Base-by-base conservation (phyloP, 805 yeast species). In the Lipomyces kockii region DNA sequence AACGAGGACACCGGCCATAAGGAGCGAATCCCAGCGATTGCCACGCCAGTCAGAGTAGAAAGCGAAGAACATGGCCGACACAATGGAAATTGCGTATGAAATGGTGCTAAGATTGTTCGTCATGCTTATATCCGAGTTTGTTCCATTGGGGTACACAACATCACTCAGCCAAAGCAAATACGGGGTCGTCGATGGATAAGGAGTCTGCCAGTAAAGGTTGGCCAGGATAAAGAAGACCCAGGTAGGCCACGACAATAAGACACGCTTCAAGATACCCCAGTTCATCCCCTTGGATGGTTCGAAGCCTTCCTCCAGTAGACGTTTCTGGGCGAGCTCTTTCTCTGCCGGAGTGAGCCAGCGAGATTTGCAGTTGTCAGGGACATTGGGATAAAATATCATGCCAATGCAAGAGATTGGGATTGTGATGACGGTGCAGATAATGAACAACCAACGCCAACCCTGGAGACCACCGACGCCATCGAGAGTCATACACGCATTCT, bases 381-480 rank as follows among this genome's bases (percentile, higher is more conserved):
- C 83, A 71, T 84, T 86, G 17, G 86, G 84, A 65, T 83, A 80
- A 49, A 81, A 75, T 68, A 83, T 77, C 63, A 76, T 79, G 37
- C 82, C 77, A 22, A 83, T 57, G 37, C 70, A 35, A 6, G 78
- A 74, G 46, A 75, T 70, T 37, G 76, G 76, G 49, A 77, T 68
- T 14, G 81, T 78, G 58, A 81, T 73, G 5, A 79, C 72, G 52
- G 86, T 85, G 71, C 84, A 86, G 68, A 84, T 77, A 63, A 84
- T 79, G 69, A 87, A 89, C 74, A 87, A 84, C 92, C 92, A 89
- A 80, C 88, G 82, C 92, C 92, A 89, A 11, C 90, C 78, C 8
- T 72, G 72, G 39, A 81, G 70, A n/a, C 85, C 85, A 61, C 80
- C 79, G 4, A 29, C 63, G 5, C 75, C 75, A 58, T 80, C 80